phyloP scores from a whole-genome alignment of 2,329 filamentous ascomycete genomes.

The Claviceps sp. region DNA sequence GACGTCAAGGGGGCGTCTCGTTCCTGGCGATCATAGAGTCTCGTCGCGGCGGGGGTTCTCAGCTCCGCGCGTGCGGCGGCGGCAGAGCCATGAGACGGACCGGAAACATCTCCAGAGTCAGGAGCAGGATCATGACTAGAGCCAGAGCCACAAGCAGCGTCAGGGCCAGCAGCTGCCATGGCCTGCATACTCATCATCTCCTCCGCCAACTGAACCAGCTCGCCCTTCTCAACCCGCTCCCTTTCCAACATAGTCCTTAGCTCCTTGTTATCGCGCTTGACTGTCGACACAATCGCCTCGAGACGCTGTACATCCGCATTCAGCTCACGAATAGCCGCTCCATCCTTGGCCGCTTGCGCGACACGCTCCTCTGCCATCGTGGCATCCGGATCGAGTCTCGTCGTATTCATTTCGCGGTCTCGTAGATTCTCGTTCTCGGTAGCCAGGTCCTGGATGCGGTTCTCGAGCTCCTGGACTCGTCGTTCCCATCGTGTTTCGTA shows the following conservation, averaged over 20 bases:
- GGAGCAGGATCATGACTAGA: no score
- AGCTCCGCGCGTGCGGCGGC: slow-evolving; percentile 9
- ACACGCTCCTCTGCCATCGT: slow-evolving; percentile 36
- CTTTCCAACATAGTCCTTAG: slow-evolving; percentile 53
- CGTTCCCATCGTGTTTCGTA: slow-evolving; percentile 86
- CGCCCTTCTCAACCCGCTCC: slow-evolving; percentile 72
- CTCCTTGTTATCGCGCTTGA: slow-evolving; percentile 56
- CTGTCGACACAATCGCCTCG: slow-evolving; percentile 54
- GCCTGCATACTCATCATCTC: slow-evolving; percentile 65
- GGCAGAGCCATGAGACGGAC: not conserved
- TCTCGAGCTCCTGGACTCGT: slow-evolving; percentile 66
- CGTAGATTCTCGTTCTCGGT: slow-evolving; percentile 66
- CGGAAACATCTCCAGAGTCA: no score
- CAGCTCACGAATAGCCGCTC: slow-evolving; percentile 53
- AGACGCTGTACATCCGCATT: slow-evolving; percentile 65
- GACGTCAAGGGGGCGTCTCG: not conserved
- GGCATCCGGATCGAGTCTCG: slow-evolving; percentile 37
- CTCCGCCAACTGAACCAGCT: slow-evolving; percentile 68
- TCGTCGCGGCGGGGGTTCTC: not conserved
- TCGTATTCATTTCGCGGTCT: slow-evolving; percentile 50
- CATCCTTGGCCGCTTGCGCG: slow-evolving; percentile 48
- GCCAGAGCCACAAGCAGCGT: not conserved
- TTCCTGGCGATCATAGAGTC: not conserved
- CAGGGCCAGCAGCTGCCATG: not conserved
- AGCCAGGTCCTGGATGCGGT: slow-evolving; percentile 51